Evolutionary conservation across 495 filamentous ascomycete genomes (phyloP).

Genomic region (Daldinia loculata): DNA sequence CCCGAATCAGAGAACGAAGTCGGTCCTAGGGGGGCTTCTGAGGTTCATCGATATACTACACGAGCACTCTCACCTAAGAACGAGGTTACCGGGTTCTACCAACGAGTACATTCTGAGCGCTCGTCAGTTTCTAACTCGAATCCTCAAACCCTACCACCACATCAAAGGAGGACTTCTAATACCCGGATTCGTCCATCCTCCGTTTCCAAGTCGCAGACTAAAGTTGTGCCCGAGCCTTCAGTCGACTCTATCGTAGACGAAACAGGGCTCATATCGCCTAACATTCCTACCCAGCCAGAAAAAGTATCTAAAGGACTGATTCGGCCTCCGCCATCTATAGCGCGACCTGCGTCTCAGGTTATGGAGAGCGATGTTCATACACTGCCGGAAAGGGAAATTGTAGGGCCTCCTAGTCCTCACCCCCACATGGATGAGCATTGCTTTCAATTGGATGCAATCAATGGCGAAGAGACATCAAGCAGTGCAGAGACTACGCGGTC

Average conservation of each 20-base stretch:
- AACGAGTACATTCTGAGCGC: conserved; percentile 26
- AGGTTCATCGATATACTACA: conserved; percentile 8
- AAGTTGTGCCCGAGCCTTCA: conserved; percentile 52
- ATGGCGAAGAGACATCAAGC: conserved; percentile 37
- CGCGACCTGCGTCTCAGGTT: conserved; percentile 51
- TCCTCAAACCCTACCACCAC: conserved; percentile 28
- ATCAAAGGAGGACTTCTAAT: conserved; percentile 56
- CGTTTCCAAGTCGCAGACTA: conserved; percentile 49
- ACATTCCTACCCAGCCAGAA: conserved; percentile 43
- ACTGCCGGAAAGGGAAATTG: conserved; percentile 4
- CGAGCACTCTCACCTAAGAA: conserved; percentile 8
- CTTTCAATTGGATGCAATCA: conserved; percentile 24
- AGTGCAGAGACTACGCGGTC: conserved; percentile 33
- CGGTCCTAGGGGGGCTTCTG: not conserved
- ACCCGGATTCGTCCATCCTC: conserved; percentile 53
- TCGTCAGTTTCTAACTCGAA: conserved; percentile 12
- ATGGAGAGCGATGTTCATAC: conserved; percentile 30
- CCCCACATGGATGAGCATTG: conserved; percentile 24
- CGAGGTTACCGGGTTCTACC: conserved; percentile 18
- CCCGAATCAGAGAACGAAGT: conserved; percentile 11
- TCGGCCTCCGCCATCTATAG: conserved; percentile 46
- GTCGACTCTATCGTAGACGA: conserved; percentile 36
- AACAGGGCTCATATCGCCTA: conserved; percentile 47
- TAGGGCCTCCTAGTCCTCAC: conserved; percentile 16
- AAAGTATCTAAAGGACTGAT: conserved; percentile 49